Base-by-base conservation (phyloP, 495 filamentous ascomycete species). In the Chaetomidium leptoderma region DNA sequence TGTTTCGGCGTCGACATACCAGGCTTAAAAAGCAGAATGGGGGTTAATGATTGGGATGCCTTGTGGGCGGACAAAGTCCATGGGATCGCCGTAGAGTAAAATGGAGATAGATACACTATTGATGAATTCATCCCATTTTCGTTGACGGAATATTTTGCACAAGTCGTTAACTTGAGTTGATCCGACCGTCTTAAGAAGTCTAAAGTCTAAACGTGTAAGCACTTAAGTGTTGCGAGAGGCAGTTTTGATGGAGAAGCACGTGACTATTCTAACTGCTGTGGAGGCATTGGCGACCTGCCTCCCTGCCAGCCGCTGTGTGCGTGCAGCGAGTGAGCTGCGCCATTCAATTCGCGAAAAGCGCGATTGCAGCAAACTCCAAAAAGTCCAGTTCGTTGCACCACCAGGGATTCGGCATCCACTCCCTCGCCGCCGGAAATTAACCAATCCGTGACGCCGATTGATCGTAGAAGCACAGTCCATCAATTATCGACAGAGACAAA, bases 1-100 rank as follows among this genome's bases (percentile, higher is more conserved):
- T 66, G 90, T 97, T 50, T 93, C 89, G 53, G 93, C 93, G 63
- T 96, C 92, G 49, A 97, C 93, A 60, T 98, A 98, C 81, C 85
- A 91, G 73, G 93, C 88, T 82, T 98, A 92, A 87, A 40, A 50
- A 45, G 17, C n/a, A n/a, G 46, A 39, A 40, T 45, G 42, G 14
- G 17, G 8, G 13, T 47, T 44, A 47, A 47, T 61, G 52, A 61
- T 40, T 33, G 29, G 29, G 13, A 43, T 53, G 40, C n/a, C 14
- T 33, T 52, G 19, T 39, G 57, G 54, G 30, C 47, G 57, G 50
- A 54, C 49, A 59, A n/a, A n/a, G 53, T 50, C 48, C 39, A 49
- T 27, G 52, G 36, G 32, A 46, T 49, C 4, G 27, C 49, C 37
- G 50, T 60, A 50, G 47, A 58, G 47, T 53, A 67, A 51, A 61